Conservation (phyloP, 2,329 filamentous ascomycete genomes). For the Fonsecaea multimorphosa region DNA sequence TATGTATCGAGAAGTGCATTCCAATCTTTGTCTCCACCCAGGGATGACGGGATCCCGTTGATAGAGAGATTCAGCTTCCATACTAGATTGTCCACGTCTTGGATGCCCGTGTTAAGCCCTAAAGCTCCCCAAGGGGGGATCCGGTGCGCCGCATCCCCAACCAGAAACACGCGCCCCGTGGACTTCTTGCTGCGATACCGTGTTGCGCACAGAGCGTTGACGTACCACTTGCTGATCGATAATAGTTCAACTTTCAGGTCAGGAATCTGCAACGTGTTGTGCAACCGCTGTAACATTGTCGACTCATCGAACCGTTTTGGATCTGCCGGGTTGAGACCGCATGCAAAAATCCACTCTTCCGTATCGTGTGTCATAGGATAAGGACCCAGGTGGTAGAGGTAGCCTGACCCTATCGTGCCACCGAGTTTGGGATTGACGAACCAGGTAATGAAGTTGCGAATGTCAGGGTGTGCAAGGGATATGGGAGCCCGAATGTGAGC, state of each 20-base stretch:
- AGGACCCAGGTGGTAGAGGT: constrained; percentile 46
- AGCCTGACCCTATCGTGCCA: constrained; percentile 45
- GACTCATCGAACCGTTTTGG: constrained; percentile 39
- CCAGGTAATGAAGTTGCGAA: constrained; percentile 45
- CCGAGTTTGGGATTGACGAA: constrained; percentile 45
- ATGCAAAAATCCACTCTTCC: constrained; percentile 47
- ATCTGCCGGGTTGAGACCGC: constrained; percentile 39
- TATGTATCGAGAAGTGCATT: constrained; percentile 43
- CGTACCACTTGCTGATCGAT: constrained; percentile 44
- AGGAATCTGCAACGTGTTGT: constrained; percentile 42
- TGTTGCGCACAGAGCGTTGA: constrained; percentile 42
- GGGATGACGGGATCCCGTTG: constrained; percentile 26
- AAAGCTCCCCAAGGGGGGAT: constrained; percentile 46
- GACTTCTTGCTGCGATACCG: constrained; percentile 38
- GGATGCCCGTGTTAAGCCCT: constrained; percentile 40
- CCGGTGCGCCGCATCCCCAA: constrained; percentile 46
- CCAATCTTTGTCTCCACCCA: constrained; percentile 13
- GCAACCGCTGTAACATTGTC: constrained; percentile 40
- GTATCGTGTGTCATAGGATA: constrained; percentile 40
- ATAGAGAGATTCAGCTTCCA: constrained; percentile 39
- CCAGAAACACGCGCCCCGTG: constrained; percentile 42
- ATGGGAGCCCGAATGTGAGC: constrained; percentile 45
- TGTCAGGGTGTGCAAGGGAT: constrained; percentile 41
- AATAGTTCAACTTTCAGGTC: constrained; percentile 43
- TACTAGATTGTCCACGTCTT: constrained; percentile 34